Conservation (phyloP, 2,329 filamentous ascomycete genomes). For the Alternaria solani region DNA sequence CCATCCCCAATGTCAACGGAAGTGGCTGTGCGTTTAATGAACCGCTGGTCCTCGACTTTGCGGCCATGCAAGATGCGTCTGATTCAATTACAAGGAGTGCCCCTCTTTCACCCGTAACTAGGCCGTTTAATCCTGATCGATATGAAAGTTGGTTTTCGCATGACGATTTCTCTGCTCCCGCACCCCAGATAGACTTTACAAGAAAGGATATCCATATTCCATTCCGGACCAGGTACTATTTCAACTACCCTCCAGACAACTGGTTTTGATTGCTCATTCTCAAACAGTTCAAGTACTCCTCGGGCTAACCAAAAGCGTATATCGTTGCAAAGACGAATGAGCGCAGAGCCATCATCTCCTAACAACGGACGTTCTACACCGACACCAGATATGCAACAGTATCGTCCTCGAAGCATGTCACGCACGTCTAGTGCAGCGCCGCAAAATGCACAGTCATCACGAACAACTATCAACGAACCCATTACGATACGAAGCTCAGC, state of each 20-base stretch:
- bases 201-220: constrained; percentile 49
- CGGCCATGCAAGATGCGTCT: constrained; percentile 34
- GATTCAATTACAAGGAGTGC: constrained; percentile 29
- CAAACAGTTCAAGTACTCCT: constrained; percentile 32
- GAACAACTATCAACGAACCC: constrained; percentile 30
- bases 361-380: constrained; percentile 26
- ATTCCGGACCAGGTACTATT: constrained; percentile 45
- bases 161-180: constrained; percentile 41
- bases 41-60: constrained; percentile 43
- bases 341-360: constrained; percentile 23
- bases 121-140: constrained; percentile 16
- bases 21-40: constrained; percentile 36
- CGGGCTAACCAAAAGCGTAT: constrained; percentile 29
- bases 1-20: constrained; percentile 18
- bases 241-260: neutral
- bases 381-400: constrained; percentile 26
- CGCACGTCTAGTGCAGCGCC: constrained; percentile 19
- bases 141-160: constrained; percentile 35
- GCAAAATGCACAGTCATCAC: constrained; percentile 16
- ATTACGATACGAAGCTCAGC: constrained; percentile 43
- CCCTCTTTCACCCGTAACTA: constrained; percentile 27
- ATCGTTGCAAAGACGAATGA: constrained; percentile 27
- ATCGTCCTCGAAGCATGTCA: constrained; percentile 24
- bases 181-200: constrained; percentile 45
- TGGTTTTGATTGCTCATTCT: constrained; percentile 20